Evolutionary conservation across 257 asterid species (phyloP).

Genomic region (Nicotiana tabacum): DNA sequence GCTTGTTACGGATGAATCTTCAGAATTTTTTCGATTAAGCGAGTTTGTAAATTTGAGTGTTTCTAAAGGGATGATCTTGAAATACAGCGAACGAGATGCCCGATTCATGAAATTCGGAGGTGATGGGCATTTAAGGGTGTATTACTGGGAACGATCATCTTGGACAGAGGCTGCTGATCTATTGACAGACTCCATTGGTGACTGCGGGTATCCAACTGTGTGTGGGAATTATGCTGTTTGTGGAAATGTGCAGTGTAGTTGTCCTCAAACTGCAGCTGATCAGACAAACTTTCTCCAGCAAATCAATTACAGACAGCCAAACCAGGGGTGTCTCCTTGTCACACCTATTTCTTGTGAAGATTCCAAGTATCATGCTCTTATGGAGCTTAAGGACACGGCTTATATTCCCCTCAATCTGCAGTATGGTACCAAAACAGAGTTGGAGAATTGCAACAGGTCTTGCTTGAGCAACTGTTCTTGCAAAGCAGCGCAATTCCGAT

Average conservation of each 20-base stretch:
- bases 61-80: not conserved
- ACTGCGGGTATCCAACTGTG: slow-evolving; percentile 9
- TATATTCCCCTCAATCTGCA: not conserved
- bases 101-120: not conserved
- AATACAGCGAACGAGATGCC: not conserved
- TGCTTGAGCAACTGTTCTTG: slow-evolving; percentile 23
- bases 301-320: not conserved
- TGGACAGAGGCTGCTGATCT: not conserved
- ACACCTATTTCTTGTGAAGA: slow-evolving; percentile 16
- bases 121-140: slow-evolving; percentile 17
- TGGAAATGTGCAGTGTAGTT: slow-evolving; percentile 6
- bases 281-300: slow-evolving; percentile 12
- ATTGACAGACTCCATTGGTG: not conserved
- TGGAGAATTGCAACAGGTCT: slow-evolving; percentile 15
- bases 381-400: not conserved
- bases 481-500: slow-evolving; percentile 18
- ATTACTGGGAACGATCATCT: not conserved
- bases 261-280: slow-evolving; percentile 10
- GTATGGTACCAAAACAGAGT: not conserved
- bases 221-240: slow-evolving; percentile 21
- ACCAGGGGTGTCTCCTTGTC: slow-evolving; percentile 8
- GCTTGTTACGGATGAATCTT: not conserved
- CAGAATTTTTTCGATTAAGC: not conserved
- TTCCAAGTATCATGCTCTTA: slow-evolving; percentile 7
- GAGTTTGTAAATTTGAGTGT: not conserved